phyloP scores from a whole-genome alignment of 345 rosid species.

The Luvunga scandens region DNA sequence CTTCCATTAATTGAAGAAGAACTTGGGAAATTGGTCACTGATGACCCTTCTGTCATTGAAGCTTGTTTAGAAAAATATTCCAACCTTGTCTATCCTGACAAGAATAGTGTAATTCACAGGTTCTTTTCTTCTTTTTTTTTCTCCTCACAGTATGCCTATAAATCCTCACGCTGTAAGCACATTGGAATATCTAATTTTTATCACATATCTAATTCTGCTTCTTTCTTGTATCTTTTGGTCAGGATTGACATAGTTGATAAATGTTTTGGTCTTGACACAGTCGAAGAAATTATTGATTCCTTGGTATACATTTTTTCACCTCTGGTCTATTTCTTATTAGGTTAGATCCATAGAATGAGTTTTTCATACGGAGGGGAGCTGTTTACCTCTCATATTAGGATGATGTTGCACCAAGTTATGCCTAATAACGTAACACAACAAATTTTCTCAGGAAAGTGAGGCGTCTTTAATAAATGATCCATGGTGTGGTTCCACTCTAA shows the following conservation, averaged over 20 bases:
- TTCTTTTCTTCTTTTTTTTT: slow-evolving; percentile 28
- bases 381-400: not conserved
- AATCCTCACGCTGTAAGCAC: not conserved
- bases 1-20: slow-evolving; percentile 59
- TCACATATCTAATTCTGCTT: not conserved
- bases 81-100: slow-evolving; percentile 61
- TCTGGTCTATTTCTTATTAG: not conserved
- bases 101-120: slow-evolving; percentile 71
- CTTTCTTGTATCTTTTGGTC: slow-evolving; percentile 11
- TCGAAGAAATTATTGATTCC: slow-evolving; percentile 81
- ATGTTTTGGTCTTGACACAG: slow-evolving; percentile 79
- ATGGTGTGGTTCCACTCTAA: slow-evolving; percentile 66
- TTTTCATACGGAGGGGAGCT: not conserved
- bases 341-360: not conserved
- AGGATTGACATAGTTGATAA: slow-evolving; percentile 70
- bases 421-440: not conserved
- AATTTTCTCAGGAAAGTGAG: slow-evolving; percentile 52
- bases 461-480: slow-evolving; percentile 51
- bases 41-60: slow-evolving; percentile 89
- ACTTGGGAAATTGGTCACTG: slow-evolving; percentile 66
- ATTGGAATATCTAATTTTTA: not conserved
- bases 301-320: slow-evolving; percentile 46
- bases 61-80: slow-evolving; percentile 55
- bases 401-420: not conserved
- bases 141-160: not conserved